A percentile compares a stretch with the other conserved stretches of the same genome.
These are phyloP conservation scores for Amorphotheca resinae DNA, from an alignment of 495 filamentous ascomycete species.

Conservation along the genomic window DNA sequence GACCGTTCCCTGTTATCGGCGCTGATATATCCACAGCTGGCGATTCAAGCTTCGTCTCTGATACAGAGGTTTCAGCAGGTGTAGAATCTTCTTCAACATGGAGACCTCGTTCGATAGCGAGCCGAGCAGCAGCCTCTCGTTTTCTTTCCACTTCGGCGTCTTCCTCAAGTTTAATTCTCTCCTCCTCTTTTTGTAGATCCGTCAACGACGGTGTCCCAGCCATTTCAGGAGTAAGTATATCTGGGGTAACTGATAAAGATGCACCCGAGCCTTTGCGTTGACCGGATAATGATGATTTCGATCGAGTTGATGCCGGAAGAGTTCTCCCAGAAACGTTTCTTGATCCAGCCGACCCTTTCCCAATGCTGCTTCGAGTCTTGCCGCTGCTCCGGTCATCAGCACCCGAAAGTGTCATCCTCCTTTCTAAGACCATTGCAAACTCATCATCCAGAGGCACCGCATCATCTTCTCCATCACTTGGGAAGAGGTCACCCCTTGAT, in stretches of 20 bases:
- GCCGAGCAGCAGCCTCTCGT: constrained; percentile 54
- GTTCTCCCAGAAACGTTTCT: constrained; percentile 42
- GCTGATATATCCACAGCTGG: not conserved
- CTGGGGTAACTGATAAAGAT: constrained; percentile 13
- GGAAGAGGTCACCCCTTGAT: constrained; percentile 88
- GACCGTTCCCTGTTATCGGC: too few relatives aligned
- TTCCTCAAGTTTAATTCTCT: constrained; percentile 52
- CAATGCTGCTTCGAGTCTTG: constrained; percentile 47
- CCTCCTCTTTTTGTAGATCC: constrained; percentile 69
- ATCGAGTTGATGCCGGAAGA: constrained; percentile 38
- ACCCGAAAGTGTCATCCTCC: constrained; percentile 45
- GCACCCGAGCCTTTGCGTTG: constrained; percentile 24
- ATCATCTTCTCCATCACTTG: constrained; percentile 86
- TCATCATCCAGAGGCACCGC: constrained; percentile 90
- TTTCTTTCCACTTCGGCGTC: constrained; percentile 56
- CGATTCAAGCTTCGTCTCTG: constrained; percentile 6
- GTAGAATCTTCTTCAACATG: not conserved
- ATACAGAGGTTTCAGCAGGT: not conserved
- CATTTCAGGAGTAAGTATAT: constrained; percentile 20
- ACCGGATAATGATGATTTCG: constrained; percentile 25
- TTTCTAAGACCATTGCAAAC: constrained; percentile 67
- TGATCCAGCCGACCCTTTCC: constrained; percentile 41
- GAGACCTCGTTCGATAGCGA: constrained; percentile 65
- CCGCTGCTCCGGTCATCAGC: constrained; percentile 61
- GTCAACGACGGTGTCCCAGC: constrained; percentile 45